Percentiles rank a stretch among this genome's conserved stretches.
phyloP scores from a whole-genome alignment of 495 filamentous ascomycete genomes.

The Endocarpon pusillum region DNA sequence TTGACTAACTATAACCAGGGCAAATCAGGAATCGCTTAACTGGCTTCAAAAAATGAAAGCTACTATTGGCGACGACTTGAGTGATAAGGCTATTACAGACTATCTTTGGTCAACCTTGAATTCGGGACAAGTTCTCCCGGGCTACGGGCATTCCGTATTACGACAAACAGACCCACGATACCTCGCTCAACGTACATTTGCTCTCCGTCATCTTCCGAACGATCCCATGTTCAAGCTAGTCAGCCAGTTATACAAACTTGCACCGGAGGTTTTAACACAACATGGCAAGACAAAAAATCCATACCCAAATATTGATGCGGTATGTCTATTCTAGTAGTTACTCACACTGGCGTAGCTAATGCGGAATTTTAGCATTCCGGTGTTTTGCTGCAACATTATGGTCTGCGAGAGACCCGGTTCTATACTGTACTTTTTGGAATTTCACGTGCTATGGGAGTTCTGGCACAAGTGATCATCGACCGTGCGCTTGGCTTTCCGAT shows the following conservation, averaged over 20 bases:
- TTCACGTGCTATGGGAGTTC: constrained; percentile 89
- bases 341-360: too few relatives aligned
- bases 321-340: too few relatives aligned
- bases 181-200: constrained; percentile 91
- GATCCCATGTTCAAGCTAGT: constrained; percentile 99
- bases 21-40: constrained; percentile 97
- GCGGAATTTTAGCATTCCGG: constrained; percentile 54
- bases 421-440: constrained; percentile 99
- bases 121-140: constrained; percentile 83
- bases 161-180: constrained; percentile 99
- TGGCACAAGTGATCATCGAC: constrained; percentile 98
- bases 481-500: constrained; percentile 67
- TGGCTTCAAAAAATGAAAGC: constrained; percentile 99
- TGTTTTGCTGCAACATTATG: constrained; percentile 98
- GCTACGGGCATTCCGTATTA: constrained; percentile 96
- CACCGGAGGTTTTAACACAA: constrained; percentile 90
- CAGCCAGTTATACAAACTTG: constrained; percentile 99
- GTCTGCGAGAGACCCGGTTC: constrained; percentile 94
- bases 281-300: constrained; percentile 99
- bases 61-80: constrained; percentile 78
- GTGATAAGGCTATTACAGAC: constrained; percentile 86
- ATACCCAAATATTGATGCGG: constrained; percentile 54
- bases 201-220: constrained; percentile 75
- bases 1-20: constrained; percentile 21
- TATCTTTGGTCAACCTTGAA: constrained; percentile 98